Base-by-base conservation (phyloP, 257 asterid species). In the Leonotis leonurus region DNA sequence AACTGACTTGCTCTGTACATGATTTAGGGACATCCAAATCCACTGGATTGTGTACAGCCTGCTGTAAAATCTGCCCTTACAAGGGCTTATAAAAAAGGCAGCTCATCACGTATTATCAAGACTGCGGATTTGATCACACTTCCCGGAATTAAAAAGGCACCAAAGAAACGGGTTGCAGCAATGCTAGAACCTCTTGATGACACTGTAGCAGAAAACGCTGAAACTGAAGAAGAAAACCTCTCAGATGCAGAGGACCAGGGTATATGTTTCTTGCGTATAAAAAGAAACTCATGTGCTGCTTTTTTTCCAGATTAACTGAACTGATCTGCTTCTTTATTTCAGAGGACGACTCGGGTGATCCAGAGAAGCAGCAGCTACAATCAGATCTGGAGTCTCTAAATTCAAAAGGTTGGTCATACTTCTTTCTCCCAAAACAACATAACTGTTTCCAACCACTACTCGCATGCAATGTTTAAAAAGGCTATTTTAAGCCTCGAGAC, bases 11-110 rank as follows among this genome's bases (percentile, higher is more conserved):
- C 52, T 16, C 21, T 61, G 5, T 32, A 21, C 37, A 70, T 73
- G 51, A 52, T 67, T 67, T 73, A 93, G 99, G 97, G 96, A 70
- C 83, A 66, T 64, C 87, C 90, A 13, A 83, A 64, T 78, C 96
- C 96, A 45, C 50, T 85, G 80, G 95, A 87, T 35, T 97, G 97
- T 56, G 66, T 93, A 73, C 96, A 63, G 76, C 85, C 99, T 56
- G 87, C 83, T 8, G 96, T 87, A 39, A 93, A 93, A 79, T 61
- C 92, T 82, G 97, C 97, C 16, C 74, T 93, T 55, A 93, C 99
- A 36, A 87, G 74, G 77, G 90, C 96, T 62, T 89, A 93, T 68
- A 93, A 93, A 62, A 93, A 85, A 82, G 95, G 96, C 71, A 85
- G 94, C 79, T 83, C 91, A 52, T 83, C 90, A 8, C 99, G 95